Percentiles rank a stretch among this genome's conserved stretches.
phyloP scores from a whole-genome alignment of 2,329 filamentous ascomycete species.

The Scytalidium sp. region DNA sequence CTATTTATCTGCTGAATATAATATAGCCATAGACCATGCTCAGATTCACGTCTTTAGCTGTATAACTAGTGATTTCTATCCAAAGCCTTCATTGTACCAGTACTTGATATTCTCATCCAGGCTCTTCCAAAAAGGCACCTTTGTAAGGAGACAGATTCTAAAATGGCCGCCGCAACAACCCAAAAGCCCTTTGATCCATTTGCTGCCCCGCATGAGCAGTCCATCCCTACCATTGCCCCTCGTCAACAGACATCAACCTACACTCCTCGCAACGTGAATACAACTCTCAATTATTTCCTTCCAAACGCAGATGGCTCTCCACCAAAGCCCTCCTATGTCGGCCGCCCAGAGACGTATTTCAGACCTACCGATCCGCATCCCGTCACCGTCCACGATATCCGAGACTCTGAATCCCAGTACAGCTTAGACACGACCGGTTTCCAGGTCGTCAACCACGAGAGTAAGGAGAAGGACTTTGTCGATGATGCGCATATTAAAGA shows the following conservation, averaged over 20 bases:
- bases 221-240: background rate
- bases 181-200: background rate
- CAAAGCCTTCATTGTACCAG: too few relatives aligned
- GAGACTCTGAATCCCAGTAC: slow-evolving; percentile 39
- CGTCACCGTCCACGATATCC: slow-evolving; percentile 37
- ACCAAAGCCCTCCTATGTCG: slow-evolving; percentile 11
- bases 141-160: too few relatives aligned
- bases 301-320: slow-evolving; percentile 14
- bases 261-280: slow-evolving; percentile 10
- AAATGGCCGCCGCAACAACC: slow-evolving; percentile 1
- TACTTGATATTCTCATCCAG: too few relatives aligned
- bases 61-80: too few relatives aligned
- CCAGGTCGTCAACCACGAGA: slow-evolving; percentile 32
- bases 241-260: background rate
- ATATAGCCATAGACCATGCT: too few relatives aligned
- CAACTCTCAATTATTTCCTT: slow-evolving; percentile 15
- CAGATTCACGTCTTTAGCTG: too few relatives aligned
- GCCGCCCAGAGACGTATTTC: slow-evolving; percentile 3
- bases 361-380: background rate
- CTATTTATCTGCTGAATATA: background rate
- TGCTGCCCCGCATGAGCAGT: background rate
- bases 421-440: slow-evolving; percentile 38
- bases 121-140: too few relatives aligned
- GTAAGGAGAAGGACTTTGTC: slow-evolving; percentile 30
- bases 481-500: slow-evolving; percentile 32